Percentiles rank a stretch among this genome's conserved stretches.
Evolutionary conservation across 1,284 basidiomycete species (phyloP).

Genomic region (Lignosus rhinocerotis): DNA sequence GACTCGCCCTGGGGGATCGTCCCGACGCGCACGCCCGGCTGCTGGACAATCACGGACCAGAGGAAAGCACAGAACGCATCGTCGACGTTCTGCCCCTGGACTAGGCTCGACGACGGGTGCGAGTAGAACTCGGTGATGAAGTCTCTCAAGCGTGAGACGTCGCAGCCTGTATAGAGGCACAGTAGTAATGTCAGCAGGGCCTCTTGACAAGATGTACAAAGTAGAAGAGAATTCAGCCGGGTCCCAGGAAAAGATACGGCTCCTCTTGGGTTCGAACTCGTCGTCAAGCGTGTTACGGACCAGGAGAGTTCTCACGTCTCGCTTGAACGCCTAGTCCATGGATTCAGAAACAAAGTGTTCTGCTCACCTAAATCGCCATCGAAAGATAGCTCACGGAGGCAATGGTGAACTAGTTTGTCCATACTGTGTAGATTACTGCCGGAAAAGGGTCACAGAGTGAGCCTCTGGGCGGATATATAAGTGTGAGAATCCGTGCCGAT

Average conservation of each 20-base stretch:
- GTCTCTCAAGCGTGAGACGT: conserved; percentile 64
- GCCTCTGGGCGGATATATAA: neutral
- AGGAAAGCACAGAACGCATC: conserved; percentile 77
- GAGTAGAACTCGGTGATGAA: conserved; percentile 68
- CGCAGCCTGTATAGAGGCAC: conserved; percentile 53
- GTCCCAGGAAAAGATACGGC: conserved; percentile 7
- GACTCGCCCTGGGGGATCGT: conserved; percentile 54
- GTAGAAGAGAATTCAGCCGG: conserved; percentile 4
- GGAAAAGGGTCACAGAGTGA: neutral
- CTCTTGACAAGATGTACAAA: neutral
- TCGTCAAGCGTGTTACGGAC: conserved; percentile 22
- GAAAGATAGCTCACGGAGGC: conserved; percentile 76
- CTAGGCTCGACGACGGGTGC: conserved; percentile 25
- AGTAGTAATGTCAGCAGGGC: conserved; percentile 9
- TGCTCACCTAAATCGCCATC: conserved; percentile 75
- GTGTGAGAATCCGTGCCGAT: neutral
- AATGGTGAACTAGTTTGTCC: conserved; percentile 76
- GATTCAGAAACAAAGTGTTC: conserved; percentile 29
- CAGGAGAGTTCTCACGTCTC: conserved; percentile 4
- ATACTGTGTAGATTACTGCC: conserved; percentile 36
- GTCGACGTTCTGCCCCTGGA: conserved; percentile 60
- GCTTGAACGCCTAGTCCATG: conserved; percentile 13
- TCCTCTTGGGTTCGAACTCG: conserved; percentile 38
- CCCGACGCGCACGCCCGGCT: conserved; percentile 73
- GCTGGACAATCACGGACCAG: conserved; percentile 75